Conservation (phyloP, 306 rosid genomes). For the Malus sylvestris region DNA sequence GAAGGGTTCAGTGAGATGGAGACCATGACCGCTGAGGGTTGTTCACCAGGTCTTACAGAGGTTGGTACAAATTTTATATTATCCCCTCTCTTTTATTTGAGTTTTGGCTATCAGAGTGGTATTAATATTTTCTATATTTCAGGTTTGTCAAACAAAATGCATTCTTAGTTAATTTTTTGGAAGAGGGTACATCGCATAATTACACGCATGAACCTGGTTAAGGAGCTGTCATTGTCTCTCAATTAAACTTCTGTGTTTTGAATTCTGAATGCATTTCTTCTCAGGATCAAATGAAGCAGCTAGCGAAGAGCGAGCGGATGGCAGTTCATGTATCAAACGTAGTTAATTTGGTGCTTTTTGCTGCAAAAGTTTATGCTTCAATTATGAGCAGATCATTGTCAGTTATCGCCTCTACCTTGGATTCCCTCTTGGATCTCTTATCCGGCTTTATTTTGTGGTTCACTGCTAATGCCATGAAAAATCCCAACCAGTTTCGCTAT, state of each 20-base stretch:
- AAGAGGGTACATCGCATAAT: neutral
- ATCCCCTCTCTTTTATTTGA: neutral
- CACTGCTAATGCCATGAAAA: conserved; percentile 64
- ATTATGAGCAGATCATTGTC: conserved; percentile 62
- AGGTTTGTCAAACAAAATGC: neutral
- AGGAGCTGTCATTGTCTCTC: neutral
- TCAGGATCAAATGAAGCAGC: conserved; percentile 63
- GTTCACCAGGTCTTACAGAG: conserved; percentile 65
- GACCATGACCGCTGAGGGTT: conserved; percentile 48
- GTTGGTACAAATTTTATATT: conserved; percentile 26
- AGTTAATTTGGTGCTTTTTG: conserved; percentile 59
- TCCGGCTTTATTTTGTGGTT: conserved; percentile 86
- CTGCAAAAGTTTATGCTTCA: conserved; percentile 67
- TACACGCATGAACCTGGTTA: neutral
- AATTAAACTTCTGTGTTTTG: neutral
- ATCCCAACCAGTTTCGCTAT: conserved; percentile 54
- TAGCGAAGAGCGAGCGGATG: conserved; percentile 57
- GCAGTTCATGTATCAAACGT: conserved; percentile 53
- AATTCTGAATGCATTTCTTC: neutral
- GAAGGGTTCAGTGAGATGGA: conserved; percentile 84
- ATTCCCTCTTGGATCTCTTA: conserved; percentile 76
- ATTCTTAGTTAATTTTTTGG: neutral
- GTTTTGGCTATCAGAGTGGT: neutral
- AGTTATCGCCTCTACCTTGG: conserved; percentile 79
- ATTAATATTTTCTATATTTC: neutral